These are phyloP conservation scores for Cladophialophora bantiana DNA, from an alignment of 2,329 filamentous ascomycete species.

Conservation along the genomic window DNA sequence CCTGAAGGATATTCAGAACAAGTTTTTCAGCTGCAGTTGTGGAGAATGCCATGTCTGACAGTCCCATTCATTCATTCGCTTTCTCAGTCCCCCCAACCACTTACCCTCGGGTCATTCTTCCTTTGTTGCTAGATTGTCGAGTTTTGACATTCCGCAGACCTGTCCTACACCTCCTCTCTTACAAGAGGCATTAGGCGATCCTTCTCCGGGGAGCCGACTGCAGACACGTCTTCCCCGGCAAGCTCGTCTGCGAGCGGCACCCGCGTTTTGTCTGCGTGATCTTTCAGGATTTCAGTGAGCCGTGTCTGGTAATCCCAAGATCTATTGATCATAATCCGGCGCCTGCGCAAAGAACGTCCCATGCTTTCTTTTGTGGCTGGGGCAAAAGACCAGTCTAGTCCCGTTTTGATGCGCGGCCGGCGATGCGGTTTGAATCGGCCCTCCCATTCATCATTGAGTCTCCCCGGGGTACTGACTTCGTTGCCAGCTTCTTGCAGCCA, in stretches of 20 bases:
- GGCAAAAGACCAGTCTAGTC: slow-evolving; percentile 15
- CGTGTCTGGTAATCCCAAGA: slow-evolving; percentile 16
- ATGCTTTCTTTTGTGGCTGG: slow-evolving; percentile 3
- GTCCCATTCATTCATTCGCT: too few relatives aligned
- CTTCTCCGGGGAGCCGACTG: background rate
- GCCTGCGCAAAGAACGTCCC: background rate
- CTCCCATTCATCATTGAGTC: slow-evolving; percentile 17
- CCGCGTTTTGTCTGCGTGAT: slow-evolving; percentile 5
- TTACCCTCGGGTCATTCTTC: too few relatives aligned
- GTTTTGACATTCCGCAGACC: background rate
- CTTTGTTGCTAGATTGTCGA: background rate
- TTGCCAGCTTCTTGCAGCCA: slow-evolving; percentile 49
- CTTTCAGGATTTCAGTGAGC: slow-evolving; percentile 10
- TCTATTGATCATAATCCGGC: slow-evolving; percentile 15
- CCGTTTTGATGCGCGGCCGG: slow-evolving; percentile 20
- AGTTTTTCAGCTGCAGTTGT: background rate
- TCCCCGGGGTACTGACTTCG: slow-evolving; percentile 7
- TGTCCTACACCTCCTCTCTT: background rate
- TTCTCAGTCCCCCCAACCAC: too few relatives aligned
- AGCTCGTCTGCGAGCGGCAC: slow-evolving; percentile 11
- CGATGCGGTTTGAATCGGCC: slow-evolving; percentile 9
- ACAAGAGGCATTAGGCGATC: background rate
- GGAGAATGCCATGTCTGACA: background rate
- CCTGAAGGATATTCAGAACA: background rate
- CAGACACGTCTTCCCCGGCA: background rate